Evolutionary conservation across 2,329 filamentous ascomycete species (phyloP).

Genomic region (Gaeumannomyces sp.): DNA sequence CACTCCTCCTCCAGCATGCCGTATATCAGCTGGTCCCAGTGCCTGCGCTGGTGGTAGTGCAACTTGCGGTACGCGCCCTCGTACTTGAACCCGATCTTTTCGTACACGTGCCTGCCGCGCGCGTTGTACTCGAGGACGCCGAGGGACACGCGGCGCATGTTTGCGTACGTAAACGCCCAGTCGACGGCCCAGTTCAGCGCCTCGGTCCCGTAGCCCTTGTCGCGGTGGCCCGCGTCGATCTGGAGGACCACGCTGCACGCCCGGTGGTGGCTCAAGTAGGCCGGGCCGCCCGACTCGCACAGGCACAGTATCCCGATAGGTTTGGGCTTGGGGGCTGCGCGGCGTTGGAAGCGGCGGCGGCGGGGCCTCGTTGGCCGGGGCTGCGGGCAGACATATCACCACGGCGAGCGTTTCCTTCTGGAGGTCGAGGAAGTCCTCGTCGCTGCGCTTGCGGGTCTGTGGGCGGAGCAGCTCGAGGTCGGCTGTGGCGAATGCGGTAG

Average conservation of each 20-base stretch:
- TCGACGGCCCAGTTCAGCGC: constrained; percentile 32
- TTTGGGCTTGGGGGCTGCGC: neutral
- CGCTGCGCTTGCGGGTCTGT: neutral
- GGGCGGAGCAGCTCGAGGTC: neutral
- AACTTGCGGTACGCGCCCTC: constrained; percentile 24
- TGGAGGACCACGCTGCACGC: constrained; percentile 20
- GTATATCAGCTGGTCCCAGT: constrained; percentile 14
- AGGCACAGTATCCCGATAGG: neutral
- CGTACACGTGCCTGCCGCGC: constrained; percentile 30
- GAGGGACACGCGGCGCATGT: constrained; percentile 31
- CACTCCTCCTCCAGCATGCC: constrained; percentile 24
- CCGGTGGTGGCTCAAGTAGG: constrained; percentile 5
- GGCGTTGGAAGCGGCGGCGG: neutral
- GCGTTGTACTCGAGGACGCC: constrained; percentile 30
- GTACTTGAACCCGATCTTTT: constrained; percentile 30
- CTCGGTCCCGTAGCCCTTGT: constrained; percentile 33
- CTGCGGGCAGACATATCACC: neutral
- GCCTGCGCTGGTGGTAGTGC: constrained; percentile 30
- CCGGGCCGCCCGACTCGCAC: neutral
- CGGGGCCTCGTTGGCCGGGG: neutral
- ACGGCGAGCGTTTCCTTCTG: neutral
- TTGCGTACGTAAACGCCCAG: constrained; percentile 30
- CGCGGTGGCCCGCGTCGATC: constrained; percentile 27
- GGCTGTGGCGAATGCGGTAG: neutral
- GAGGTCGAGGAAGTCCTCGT: neutral